A percentile compares a stretch with the other conserved stretches of the same genome.
Conservation (phyloP, 345 rosid genomes). For the Eucalyptus marginata region DNA sequence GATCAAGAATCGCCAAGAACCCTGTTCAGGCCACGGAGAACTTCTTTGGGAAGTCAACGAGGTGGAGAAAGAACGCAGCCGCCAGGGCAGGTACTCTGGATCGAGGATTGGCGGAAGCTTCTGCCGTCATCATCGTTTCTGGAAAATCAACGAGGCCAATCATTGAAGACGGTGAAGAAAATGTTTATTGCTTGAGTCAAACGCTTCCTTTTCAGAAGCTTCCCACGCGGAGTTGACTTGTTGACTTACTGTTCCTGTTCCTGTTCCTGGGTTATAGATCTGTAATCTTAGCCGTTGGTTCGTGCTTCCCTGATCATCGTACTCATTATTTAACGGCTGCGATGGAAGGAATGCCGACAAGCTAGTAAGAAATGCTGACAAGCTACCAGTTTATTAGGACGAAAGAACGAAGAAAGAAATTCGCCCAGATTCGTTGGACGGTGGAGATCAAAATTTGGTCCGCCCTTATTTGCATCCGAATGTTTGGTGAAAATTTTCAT, state of each 20-base stretch:
- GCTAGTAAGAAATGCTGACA: not conserved
- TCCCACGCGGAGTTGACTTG: not conserved
- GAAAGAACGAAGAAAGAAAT: fast-evolving
- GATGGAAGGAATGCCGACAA: not conserved
- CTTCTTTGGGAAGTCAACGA: not conserved
- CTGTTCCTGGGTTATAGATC: not conserved
- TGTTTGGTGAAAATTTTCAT: not conserved
- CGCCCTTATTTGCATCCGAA: no score
- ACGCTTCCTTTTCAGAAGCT: not conserved
- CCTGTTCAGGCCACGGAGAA: not conserved
- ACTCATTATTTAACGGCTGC: not conserved
- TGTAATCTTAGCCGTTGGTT: not conserved
- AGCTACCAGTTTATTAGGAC: no score
- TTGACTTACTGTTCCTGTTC: not conserved
- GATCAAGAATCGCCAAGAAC: not conserved
- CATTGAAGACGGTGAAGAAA: not conserved
- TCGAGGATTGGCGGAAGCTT: not conserved
- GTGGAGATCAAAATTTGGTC: not conserved
- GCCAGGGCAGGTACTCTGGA: not conserved
- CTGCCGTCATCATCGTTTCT: not conserved
- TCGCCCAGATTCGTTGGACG: not conserved
- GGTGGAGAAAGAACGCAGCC: not conserved
- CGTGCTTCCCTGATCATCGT: not conserved
- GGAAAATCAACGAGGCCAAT: not conserved
- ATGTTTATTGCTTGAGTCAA: not conserved